A percentile compares a stretch with the other conserved stretches of the same genome.
phyloP scores from a whole-genome alignment of 768 basidiomycete genomes.

The Trametes villosa region DNA sequence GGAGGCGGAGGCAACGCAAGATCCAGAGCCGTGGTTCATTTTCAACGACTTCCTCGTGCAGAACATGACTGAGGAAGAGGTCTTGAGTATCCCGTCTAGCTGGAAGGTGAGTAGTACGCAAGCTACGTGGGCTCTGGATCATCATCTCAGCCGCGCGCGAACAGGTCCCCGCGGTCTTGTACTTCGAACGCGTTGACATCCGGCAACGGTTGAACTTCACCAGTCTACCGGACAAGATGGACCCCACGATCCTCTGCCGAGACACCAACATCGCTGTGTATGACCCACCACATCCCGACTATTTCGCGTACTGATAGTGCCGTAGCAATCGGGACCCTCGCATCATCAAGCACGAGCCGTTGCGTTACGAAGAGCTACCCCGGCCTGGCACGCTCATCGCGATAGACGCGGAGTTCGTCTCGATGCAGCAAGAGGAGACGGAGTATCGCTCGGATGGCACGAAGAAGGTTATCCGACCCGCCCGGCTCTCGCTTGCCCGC shows the following conservation, averaged over 20 bases:
- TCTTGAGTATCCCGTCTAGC: constrained; percentile 79
- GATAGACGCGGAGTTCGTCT: constrained; percentile 98
- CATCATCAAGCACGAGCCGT: constrained; percentile 77
- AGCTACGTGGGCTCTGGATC: neutral
- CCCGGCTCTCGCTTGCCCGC: constrained; percentile 88
- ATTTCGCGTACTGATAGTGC: neutral
- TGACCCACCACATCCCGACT: neutral
- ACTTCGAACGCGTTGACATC: constrained; percentile 78
- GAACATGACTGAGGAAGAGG: constrained; percentile 85
- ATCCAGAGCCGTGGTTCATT: constrained; percentile 74
- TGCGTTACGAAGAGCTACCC: constrained; percentile 78
- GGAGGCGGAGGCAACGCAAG: constrained; percentile 51
- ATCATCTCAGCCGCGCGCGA: neutral
- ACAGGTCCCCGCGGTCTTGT: constrained; percentile 88
- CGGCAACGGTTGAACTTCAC: constrained; percentile 62
- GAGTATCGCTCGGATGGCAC: constrained; percentile 95
- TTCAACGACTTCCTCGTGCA: constrained; percentile 97
- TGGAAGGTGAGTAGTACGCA: constrained; percentile 79
- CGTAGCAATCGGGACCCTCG: constrained; percentile 74
- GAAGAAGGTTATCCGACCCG: constrained; percentile 89
- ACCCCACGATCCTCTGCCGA: constrained; percentile 74
- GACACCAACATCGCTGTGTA: constrained; percentile 91
- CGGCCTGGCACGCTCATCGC: constrained; percentile 86
- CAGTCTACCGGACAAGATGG: constrained; percentile 65
- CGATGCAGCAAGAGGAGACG: constrained; percentile 97